These are phyloP conservation scores for Verticillium zaregamsianum DNA, from an alignment of 2,329 filamentous ascomycete species.

Conservation along the genomic window DNA sequence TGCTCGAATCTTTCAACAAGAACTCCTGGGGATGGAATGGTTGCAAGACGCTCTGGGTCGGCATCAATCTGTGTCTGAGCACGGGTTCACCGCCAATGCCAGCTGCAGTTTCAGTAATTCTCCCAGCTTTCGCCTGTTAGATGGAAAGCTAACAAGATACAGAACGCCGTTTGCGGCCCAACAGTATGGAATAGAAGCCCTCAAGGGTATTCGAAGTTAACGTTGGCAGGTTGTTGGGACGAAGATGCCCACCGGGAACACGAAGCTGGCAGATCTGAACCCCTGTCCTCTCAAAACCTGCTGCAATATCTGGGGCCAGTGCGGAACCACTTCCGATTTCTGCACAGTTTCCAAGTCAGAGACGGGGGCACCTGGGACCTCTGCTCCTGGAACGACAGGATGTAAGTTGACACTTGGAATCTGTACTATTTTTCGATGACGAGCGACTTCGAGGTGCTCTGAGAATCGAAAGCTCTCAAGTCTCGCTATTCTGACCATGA, in stretches of 20 bases:
- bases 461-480: too few species aligned
- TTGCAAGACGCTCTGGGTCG: slow-evolving; percentile 21
- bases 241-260: neutral
- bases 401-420: too few species aligned
- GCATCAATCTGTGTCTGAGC: slow-evolving; percentile 28
- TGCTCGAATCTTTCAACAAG: slow-evolving; percentile 33
- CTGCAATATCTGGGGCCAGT: slow-evolving; percentile 37
- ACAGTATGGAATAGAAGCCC: slow-evolving; percentile 5
- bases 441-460: too few species aligned
- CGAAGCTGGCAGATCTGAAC: slow-evolving; percentile 10
- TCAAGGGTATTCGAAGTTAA: too few species aligned
- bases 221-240: neutral
- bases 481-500: too few species aligned
- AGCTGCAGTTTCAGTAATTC: slow-evolving; percentile 10
- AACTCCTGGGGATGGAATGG: slow-evolving; percentile 33
- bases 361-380: too few species aligned
- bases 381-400: too few species aligned
- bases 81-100: slow-evolving; percentile 29
- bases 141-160: slow-evolving; percentile 4
- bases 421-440: too few species aligned
- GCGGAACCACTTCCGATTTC: slow-evolving; percentile 38
- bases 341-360: slow-evolving; percentile 19
- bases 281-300: slow-evolving; percentile 24
- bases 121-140: too few species aligned
- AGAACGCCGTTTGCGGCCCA: slow-evolving; percentile 27